phyloP scores from a whole-genome alignment of 805 yeast genomes.

The Teunomyces aglyptinius region DNA sequence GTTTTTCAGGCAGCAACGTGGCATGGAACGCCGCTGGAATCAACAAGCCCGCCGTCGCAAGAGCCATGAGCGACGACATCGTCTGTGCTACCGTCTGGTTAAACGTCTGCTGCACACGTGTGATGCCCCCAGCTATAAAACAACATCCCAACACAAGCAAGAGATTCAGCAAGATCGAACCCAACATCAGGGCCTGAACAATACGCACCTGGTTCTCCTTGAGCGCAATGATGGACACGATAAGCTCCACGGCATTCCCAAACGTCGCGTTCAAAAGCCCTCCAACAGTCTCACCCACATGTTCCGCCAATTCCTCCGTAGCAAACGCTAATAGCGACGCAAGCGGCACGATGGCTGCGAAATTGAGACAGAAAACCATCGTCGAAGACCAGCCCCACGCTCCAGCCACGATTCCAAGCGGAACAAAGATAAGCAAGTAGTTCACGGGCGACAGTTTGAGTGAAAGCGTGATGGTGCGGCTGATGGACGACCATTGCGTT shows the following conservation, averaged over 20 bases:
- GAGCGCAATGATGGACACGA: constrained; percentile 89
- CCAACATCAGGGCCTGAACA: constrained; percentile 97
- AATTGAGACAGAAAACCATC: constrained; percentile 68
- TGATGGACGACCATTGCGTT: constrained; percentile 4
- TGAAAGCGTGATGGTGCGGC: constrained; percentile 20
- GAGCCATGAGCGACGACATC: constrained; percentile 90
- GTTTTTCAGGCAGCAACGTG: constrained; percentile 53
- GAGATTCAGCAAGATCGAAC: constrained; percentile 85
- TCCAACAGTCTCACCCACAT: constrained; percentile 89
- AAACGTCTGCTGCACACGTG: constrained; percentile 80
- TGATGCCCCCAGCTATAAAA: constrained; percentile 88
- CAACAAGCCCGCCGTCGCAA: constrained; percentile 82
- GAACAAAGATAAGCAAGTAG: constrained; percentile 77
- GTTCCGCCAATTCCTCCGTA: constrained; percentile 86
- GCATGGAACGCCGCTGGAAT: constrained; percentile 97
- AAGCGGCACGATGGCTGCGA: constrained; percentile 86
- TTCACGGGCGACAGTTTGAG: constrained; percentile 70
- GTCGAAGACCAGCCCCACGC: constrained; percentile 51
- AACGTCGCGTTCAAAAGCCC: constrained; percentile 95
- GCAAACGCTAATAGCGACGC: constrained; percentile 90
- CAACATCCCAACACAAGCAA: constrained; percentile 93
- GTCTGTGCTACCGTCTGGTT: constrained; percentile 98
- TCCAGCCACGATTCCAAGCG: constrained; percentile 81
- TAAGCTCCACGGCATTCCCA: constrained; percentile 96
- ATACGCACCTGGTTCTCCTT: constrained; percentile 83